Percentiles rank a stretch among this genome's conserved stretches.
These are phyloP conservation scores for Eragrostis nindensis DNA, from an alignment of 176 grass and related monocot genomes.

Conservation along the genomic window DNA sequence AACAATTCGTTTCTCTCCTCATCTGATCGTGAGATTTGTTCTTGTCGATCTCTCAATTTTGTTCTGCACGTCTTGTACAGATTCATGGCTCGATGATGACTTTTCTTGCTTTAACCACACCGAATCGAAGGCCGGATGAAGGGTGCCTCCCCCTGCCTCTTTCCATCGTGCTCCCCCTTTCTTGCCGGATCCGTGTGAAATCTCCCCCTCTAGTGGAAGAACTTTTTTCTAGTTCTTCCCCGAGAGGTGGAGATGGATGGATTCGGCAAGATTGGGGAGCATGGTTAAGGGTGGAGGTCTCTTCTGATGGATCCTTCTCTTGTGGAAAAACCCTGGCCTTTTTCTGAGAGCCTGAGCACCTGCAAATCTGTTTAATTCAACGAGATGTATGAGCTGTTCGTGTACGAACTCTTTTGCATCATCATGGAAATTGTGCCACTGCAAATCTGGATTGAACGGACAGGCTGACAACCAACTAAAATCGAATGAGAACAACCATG, in stretches of 20 bases:
- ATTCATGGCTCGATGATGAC: slow-evolving; percentile 54
- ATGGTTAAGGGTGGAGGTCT: too few relatives aligned
- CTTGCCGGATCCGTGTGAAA: slow-evolving; percentile 19
- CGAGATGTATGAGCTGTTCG: too few relatives aligned
- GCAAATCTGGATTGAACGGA: too few relatives aligned
- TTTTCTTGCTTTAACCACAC: slow-evolving; percentile 69
- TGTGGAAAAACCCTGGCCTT: slow-evolving; percentile 57
- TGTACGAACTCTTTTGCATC: too few relatives aligned
- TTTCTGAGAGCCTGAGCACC: not conserved
- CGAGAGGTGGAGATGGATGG: slow-evolving; percentile 8
- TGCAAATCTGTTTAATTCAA: too few relatives aligned
- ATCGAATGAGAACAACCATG: too few relatives aligned
- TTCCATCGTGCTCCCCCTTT: not conserved
- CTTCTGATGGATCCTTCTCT: slow-evolving; percentile 33
- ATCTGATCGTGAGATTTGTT: too few relatives aligned
- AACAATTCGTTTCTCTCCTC: not conserved
- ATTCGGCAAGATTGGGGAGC: slow-evolving; percentile 1
- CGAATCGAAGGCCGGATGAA: slow-evolving; percentile 37
- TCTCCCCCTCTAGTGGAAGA: slow-evolving; percentile 25
- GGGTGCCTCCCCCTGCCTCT: not conserved
- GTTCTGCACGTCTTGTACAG: not conserved
- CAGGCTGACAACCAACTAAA: too few relatives aligned
- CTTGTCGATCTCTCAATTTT: accelerated
- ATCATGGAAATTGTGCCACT: too few relatives aligned
- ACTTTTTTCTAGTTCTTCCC: not conserved